Evolutionary conservation across 23 red algal species (phyloP), one percentile per base, ranked within the genome.

Genomic region (Pyropia yezoensis): DNA sequence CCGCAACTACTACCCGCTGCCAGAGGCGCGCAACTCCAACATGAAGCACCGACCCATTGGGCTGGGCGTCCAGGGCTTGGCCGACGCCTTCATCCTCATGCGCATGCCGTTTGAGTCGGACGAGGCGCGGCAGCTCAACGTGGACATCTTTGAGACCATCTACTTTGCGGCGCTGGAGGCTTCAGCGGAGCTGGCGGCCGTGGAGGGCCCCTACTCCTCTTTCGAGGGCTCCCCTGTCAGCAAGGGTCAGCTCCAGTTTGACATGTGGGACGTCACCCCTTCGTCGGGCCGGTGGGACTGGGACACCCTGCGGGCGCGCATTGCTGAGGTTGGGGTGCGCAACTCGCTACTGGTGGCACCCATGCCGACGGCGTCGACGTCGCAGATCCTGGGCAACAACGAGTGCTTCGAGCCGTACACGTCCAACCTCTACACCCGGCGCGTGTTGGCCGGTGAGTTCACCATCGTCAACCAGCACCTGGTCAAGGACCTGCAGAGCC

Each of bases 371-470:
- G 93, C 93, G 22, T 97, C 93, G 9, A 97, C 93, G 28, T 90
- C 85, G 16, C 93, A 97, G 82, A 97, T 97, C 63, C 73, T 97
- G 49, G 93, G 93, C 33, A 97, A 97, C 71, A 97, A 97, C 61
- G 93, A 97, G 70, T 90, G 85, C 71, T 97, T 90, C 51, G 93
- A 97, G 73, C 85, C 93, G 14, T 97, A 90, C 71, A 97, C 93
- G 0, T 85, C 77, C 29, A 97, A 97, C 61, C 57, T 97, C 19
- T 97, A 97, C 83, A 87, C 85, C 5, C 72, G 93, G 17, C 54
- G 93, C 9, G 93, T 97, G 26, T 64, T 97, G 3, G 87, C 93
- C 47, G 93, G 93, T 21, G 93, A 97, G 65, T 97, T 97, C 45
- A 82, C 79, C 49, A 73, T 97, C n/a, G 85, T 97, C 11, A 97